Conservation (phyloP, 495 filamentous ascomycete species). For the Neurospora sp. region DNA sequence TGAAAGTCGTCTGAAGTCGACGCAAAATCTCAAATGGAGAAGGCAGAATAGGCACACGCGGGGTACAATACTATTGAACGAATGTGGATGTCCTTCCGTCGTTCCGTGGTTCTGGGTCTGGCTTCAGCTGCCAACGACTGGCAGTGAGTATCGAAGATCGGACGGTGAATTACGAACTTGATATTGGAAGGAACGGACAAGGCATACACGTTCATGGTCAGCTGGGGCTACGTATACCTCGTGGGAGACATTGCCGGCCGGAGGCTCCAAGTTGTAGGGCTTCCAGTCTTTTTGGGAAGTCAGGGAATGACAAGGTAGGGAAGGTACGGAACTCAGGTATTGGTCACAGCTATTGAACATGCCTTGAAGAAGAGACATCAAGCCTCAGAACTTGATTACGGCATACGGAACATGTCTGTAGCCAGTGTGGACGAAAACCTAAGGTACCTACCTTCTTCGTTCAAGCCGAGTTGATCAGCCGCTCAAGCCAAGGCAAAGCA, state of each 20-base stretch:
- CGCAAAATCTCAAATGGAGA: not conserved
- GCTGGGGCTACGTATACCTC: not conserved
- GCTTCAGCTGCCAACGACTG: not conserved
- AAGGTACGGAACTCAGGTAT: too few relatives aligned
- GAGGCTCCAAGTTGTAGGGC: not conserved
- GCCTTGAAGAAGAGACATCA: not conserved
- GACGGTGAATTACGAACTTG: not conserved
- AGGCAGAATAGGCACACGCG: not conserved
- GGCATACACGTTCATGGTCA: not conserved
- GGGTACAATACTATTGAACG: not conserved
- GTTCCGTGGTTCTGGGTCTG: not conserved
- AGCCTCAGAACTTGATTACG: not conserved
- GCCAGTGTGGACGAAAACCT: not conserved
- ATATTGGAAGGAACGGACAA: not conserved
- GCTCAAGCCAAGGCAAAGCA: too few relatives aligned
- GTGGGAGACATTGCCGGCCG: not conserved
- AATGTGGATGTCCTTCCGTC: not conserved
- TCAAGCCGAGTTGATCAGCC: not conserved
- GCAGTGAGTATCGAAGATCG: not conserved
- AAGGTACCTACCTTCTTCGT: not conserved
- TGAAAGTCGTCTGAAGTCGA: not conserved
- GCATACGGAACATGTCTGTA: not conserved
- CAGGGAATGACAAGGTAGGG: not conserved
- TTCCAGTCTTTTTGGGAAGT: not conserved
- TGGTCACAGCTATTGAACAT: too few relatives aligned